phyloP scores from a whole-genome alignment of 140 eudicot genomes.

The Cichorium intybus region DNA sequence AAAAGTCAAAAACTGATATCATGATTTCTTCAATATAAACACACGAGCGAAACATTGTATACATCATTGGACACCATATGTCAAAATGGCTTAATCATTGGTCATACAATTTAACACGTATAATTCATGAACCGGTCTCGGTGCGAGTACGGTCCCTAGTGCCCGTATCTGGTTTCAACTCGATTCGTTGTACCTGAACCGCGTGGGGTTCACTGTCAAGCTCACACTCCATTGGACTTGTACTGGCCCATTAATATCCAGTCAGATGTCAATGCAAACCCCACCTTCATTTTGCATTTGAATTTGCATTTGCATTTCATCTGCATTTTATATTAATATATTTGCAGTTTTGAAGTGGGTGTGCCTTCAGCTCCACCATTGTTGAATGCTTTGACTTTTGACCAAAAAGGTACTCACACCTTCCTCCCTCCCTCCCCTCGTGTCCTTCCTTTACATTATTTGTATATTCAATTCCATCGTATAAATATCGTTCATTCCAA shows the following conservation, averaged over 20 bases:
- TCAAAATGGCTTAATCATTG: neutral
- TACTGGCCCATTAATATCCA: slow-evolving; percentile 7
- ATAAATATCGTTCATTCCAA: slow-evolving; percentile 28
- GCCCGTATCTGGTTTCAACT: slow-evolving; percentile 3
- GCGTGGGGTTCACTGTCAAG: slow-evolving; percentile 31
- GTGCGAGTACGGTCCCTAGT: neutral
- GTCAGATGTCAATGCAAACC: neutral
- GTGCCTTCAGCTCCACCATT: slow-evolving; percentile 34
- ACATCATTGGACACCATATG: neutral
- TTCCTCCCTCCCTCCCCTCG: slow-evolving; percentile 55
- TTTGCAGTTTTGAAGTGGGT: slow-evolving; percentile 49
- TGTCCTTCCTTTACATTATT: slow-evolving; percentile 5
- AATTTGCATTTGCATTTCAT: slow-evolving; percentile 18
- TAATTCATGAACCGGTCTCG: slow-evolving; percentile 1
- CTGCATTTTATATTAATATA: slow-evolving; percentile 26
- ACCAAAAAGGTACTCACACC: slow-evolving; percentile 50
- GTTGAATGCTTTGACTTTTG: slow-evolving; percentile 62
- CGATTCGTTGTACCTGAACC: slow-evolving; percentile 23
- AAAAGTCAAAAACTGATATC: neutral
- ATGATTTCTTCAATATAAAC: neutral
- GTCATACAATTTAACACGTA: neutral
- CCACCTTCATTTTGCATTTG: slow-evolving; percentile 5
- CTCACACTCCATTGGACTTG: slow-evolving; percentile 20
- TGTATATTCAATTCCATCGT: slow-evolving; percentile 10
- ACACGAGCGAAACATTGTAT: neutral